Conservation (phyloP, 176 grass and related monocot genomes). For the Canna indica region DNA sequence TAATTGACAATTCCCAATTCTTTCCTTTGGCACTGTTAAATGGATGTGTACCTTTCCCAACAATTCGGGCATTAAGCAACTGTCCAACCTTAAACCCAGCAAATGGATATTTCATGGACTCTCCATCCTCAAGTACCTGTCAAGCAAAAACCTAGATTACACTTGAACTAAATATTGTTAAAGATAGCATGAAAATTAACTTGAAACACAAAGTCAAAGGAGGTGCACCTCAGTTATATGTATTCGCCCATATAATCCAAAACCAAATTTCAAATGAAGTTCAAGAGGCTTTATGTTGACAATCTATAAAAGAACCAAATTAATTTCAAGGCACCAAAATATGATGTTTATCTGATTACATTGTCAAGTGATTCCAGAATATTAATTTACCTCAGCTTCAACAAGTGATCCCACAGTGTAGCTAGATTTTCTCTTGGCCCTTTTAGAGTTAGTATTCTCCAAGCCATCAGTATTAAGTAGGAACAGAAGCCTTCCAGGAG, state of each 20-base stretch:
- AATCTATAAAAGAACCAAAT: slow-evolving; percentile 36
- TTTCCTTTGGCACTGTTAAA: slow-evolving; percentile 47
- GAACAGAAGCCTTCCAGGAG: slow-evolving; percentile 69
- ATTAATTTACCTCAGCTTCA: slow-evolving; percentile 55
- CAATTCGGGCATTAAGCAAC: slow-evolving; percentile 49
- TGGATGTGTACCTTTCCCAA: slow-evolving; percentile 44
- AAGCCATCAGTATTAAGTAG: slow-evolving; percentile 42
- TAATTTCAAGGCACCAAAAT: slow-evolving; percentile 14
- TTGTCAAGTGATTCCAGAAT: slow-evolving; percentile 13
- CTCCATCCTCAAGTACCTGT: slow-evolving; percentile 53
- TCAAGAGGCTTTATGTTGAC: slow-evolving; percentile 80
- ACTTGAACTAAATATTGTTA: slow-evolving; percentile 20
- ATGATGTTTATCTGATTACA: slow-evolving; percentile 1
- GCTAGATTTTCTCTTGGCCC: slow-evolving; percentile 48
- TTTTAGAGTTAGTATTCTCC: slow-evolving; percentile 42
- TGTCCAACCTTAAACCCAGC: slow-evolving; percentile 55
- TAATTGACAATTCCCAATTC: slow-evolving; percentile 80
- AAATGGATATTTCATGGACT: slow-evolving; percentile 57
- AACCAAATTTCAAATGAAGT: slow-evolving; percentile 60
- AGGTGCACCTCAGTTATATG: slow-evolving; percentile 83
- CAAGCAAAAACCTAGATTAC: slow-evolving; percentile 4
- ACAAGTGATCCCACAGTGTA: slow-evolving; percentile 70
- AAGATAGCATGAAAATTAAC: slow-evolving; percentile 17
- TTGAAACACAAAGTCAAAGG: slow-evolving; percentile 7
- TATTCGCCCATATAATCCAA: slow-evolving; percentile 57